phyloP scores from a whole-genome alignment of 495 filamentous ascomycete species.

The Achaetomiella virescens region DNA sequence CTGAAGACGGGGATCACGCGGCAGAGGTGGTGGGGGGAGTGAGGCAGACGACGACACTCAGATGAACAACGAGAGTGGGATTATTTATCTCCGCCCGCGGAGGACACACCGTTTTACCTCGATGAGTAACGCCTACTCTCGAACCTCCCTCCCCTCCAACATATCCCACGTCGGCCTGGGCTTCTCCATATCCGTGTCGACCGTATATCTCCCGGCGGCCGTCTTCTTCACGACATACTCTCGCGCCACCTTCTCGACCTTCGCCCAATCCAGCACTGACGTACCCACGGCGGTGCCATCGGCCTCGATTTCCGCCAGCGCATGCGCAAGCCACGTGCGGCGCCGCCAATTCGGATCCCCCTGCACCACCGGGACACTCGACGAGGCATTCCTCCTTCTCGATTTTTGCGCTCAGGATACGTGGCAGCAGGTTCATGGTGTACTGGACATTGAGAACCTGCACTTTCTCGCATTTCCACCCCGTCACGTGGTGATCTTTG shows the following conservation, averaged over 20 bases:
- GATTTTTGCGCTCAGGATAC: not conserved
- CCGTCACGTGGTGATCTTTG: not conserved
- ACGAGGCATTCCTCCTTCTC: not conserved
- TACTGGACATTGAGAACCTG: not conserved
- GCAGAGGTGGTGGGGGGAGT: conserved; percentile 5
- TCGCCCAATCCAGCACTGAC: not conserved
- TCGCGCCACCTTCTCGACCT: not conserved
- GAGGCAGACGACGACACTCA: too few species aligned
- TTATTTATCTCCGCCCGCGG: too few species aligned
- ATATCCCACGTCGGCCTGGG: conserved; percentile 4
- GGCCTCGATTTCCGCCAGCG: not conserved
- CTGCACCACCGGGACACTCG: not conserved
- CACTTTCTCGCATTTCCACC: not conserved
- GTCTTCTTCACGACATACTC: not conserved
- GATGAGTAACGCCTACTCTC: too few species aligned
- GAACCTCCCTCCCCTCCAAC: not conserved
- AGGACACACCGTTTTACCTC: too few species aligned
- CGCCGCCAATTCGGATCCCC: too few species aligned
- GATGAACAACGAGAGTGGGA: too few species aligned
- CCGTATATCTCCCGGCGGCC: not conserved
- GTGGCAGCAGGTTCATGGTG: not conserved
- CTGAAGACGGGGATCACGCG: conserved; percentile 1
- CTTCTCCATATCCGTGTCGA: not conserved
- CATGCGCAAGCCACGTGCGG: not conserved
- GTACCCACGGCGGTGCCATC: not conserved